These are phyloP conservation scores for Diaporthe vexans DNA, from an alignment of 2,329 filamentous ascomycete genomes.

Conservation along the genomic window DNA sequence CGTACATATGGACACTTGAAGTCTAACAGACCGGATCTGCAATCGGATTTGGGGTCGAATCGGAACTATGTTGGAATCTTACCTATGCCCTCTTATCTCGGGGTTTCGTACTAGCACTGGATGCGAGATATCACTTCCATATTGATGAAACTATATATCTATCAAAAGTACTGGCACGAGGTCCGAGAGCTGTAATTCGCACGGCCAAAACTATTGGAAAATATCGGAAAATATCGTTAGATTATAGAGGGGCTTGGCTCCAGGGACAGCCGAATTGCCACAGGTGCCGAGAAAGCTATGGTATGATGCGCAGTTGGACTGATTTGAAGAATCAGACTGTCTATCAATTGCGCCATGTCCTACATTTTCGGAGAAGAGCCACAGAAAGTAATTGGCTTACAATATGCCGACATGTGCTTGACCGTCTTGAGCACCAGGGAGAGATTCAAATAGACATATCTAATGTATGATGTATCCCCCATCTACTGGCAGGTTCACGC, in stretches of 20 bases:
- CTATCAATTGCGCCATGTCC: background rate
- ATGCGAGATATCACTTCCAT: too few relatives aligned
- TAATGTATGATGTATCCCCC: conserved; percentile 9
- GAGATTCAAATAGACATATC: background rate
- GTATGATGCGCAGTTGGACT: background rate
- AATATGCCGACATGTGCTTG: background rate
- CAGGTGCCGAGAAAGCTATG: background rate
- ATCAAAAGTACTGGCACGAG: background rate
- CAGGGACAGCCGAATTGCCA: background rate
- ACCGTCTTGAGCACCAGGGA: background rate
- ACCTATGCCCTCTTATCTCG: too few relatives aligned
- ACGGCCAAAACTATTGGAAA: background rate
- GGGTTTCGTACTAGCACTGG: too few relatives aligned
- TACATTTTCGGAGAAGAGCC: background rate
- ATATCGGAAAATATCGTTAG: background rate
- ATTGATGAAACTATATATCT: background rate
- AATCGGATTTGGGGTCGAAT: too few relatives aligned
- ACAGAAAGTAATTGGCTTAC: background rate
- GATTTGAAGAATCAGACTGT: background rate
- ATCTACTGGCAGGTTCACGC: conserved; percentile 22
- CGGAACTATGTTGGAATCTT: too few relatives aligned
- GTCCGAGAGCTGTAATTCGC: background rate
- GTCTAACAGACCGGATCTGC: too few relatives aligned
- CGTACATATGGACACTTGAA: too few relatives aligned
- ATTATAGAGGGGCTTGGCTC: too few relatives aligned